Evolutionary conservation across 805 yeast species (phyloP), one percentile per base, ranked within the genome.

Genomic region (Ogataea neopini): DNA sequence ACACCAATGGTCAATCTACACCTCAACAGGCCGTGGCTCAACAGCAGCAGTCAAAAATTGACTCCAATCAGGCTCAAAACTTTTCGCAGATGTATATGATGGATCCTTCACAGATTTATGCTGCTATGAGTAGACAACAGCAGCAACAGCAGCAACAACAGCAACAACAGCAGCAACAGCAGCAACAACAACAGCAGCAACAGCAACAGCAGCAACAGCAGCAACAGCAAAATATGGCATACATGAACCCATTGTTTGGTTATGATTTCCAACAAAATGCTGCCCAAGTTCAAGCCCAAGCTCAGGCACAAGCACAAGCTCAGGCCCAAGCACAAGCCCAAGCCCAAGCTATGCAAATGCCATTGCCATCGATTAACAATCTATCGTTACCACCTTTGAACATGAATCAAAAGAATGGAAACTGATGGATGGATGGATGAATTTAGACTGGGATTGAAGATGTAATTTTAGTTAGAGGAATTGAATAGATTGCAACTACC

Each of bases 321-420:
- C 54, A 49, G 29, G 52, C 51, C 3, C 56, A 52, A 34, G 52
- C 51, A 15, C 51, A 51, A 28, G 45, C 53, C 11, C 53, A 46
- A 28, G 33, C 50, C 9, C 50, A 47, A 33, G 52, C 54, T 29
- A 48, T 56, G 45, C 61, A 57, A 40, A 52, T 52, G 53, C 52
- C 61, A 10, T 47, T 57, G 20, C 67, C 67, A 6, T 57, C 66
- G 1, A 62, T 65, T 30, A 65, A 61, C 47, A 61, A 61, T 30
- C 51, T 66, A 34, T 58, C 67, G 13, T 48, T 66, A 44, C 70
- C 70, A 14, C 67, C 69, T 6, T 37, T 63, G 6, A 62, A 60
- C 48, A 57, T 61, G 60, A 61, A 56, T 32, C 64, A 61, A 49
- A 53, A 57, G 53, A 55, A 51, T 34, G 49, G 54, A 25, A 51